Evolutionary conservation across 495 filamentous ascomycete genomes (phyloP).

Genomic region (Tuber calosporum): DNA sequence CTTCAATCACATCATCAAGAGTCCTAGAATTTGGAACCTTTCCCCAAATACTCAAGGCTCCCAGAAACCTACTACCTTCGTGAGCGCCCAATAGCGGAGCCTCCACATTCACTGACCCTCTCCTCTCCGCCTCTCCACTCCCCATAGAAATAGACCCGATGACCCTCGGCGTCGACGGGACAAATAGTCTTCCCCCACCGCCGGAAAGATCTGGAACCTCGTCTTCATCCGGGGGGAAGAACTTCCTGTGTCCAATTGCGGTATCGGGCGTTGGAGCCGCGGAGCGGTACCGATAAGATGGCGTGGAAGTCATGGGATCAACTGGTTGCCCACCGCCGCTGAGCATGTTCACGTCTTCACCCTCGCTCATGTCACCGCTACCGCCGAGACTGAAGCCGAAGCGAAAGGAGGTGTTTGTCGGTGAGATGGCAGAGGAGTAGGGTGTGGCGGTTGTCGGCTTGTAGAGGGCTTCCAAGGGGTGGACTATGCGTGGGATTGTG

Average conservation of each 20-base stretch:
- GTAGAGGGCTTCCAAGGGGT: slow-evolving; percentile 84
- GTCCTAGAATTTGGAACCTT: slow-evolving; percentile 28
- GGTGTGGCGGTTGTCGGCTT: slow-evolving; percentile 51
- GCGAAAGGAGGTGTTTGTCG: slow-evolving; percentile 47
- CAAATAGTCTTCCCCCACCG: slow-evolving; percentile 14
- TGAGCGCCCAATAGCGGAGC: slow-evolving; percentile 33
- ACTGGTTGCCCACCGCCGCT: slow-evolving; percentile 41
- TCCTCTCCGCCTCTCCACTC: slow-evolving; percentile 3
- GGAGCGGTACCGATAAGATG: slow-evolving; percentile 38
- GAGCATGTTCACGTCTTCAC: slow-evolving; percentile 47
- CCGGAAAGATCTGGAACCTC: slow-evolving; percentile 11
- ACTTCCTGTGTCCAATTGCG: slow-evolving; percentile 56
- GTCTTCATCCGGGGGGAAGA: slow-evolving; percentile 43
- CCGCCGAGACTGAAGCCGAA: slow-evolving; percentile 42
- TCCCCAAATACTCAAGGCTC: slow-evolving; percentile 38
- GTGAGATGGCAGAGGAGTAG: slow-evolving; percentile 21
- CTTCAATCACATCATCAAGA: slow-evolving; percentile 37
- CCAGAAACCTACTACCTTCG: slow-evolving; percentile 31
- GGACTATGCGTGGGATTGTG: slow-evolving; percentile 62
- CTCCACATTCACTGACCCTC: slow-evolving; percentile 12
- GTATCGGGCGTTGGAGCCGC: slow-evolving; percentile 95
- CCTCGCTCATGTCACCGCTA: slow-evolving; percentile 44
- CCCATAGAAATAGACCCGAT: slow-evolving; percentile 16
- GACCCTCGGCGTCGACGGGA: slow-evolving; percentile 17
- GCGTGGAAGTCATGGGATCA: not conserved